Percentiles rank a stretch among this genome's conserved stretches.
Evolutionary conservation across 139 green algal species (phyloP).

Genomic region (Chlorella ohadii): DNA sequence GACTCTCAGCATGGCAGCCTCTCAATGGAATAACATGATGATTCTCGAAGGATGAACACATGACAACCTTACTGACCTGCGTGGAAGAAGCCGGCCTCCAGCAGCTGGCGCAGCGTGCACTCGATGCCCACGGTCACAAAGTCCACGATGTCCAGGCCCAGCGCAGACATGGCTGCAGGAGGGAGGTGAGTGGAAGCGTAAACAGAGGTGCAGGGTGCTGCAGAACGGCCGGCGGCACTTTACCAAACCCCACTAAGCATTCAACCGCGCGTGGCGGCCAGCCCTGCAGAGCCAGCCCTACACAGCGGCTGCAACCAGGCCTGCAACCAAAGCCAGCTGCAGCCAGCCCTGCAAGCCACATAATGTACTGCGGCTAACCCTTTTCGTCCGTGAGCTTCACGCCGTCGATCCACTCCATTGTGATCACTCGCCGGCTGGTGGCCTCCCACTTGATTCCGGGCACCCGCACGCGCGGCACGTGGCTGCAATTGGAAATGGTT

Average conservation of each 20-base stretch:
- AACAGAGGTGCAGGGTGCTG: too few species aligned
- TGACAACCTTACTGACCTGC: too few species aligned
- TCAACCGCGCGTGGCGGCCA: too few species aligned
- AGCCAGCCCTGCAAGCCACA: too few species aligned
- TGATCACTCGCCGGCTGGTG: constrained; percentile 78
- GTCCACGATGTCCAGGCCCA: constrained; percentile 86
- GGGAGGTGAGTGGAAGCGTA: neutral
- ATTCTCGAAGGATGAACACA: too few species aligned
- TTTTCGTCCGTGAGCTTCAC: constrained; percentile 91
- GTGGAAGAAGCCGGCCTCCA: constrained; percentile 69
- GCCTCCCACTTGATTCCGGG: constrained; percentile 82
- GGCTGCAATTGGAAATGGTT: neutral
- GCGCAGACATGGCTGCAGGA: constrained; percentile 56
- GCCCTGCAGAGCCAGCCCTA: too few species aligned
- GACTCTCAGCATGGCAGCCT: too few species aligned
- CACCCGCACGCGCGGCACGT: constrained; percentile 65
- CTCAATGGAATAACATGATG: too few species aligned
- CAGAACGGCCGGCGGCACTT: too few species aligned
- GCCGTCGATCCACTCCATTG: constrained; percentile 99
- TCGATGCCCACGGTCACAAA: constrained; percentile 96
- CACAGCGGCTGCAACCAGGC: too few species aligned
- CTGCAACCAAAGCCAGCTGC: too few species aligned
- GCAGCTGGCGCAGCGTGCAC: constrained; percentile 92
- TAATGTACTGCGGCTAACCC: neutral
- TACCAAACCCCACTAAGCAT: too few species aligned